Base-by-base conservation (phyloP, 805 yeast species). In the Pichia cabralensis region DNA sequence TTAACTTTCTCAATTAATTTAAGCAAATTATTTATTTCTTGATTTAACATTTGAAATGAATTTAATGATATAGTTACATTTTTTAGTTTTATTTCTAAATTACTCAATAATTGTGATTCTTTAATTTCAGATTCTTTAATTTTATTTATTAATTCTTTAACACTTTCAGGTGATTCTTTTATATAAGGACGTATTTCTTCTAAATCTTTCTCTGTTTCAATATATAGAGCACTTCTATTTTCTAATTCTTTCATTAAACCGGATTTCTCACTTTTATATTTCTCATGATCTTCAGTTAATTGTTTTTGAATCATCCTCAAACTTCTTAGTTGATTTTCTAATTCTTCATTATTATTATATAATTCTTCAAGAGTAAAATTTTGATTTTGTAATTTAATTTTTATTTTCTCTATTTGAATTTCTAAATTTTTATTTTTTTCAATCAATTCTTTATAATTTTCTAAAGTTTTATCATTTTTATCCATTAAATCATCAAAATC, bases 401-500 rank as follows among this genome's bases (percentile, higher is more conserved):
- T 42, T 10, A 52, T 36, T 4, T 42, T 42, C 2, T 39, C 36
- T 26, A 49, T 33, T 13, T 51, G 49, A 5, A 54, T 53, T 39
- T 53, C 56, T 32, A 65, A 55, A 31, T 58, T 60, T 16, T 48
- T 59, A 41, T 62, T 66, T 40, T 60, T 64, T 30, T 60, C 64
- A 22, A 63, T 54, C 16, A 69, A 61, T 13, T 60, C 54, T 36
- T 67, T 64, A 30, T 65, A 61, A 34, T 65, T 60, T 19, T 65
- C 68, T 14, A 73, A 55, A 31, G 69, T 58, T 9, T 61, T 50
- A 34, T 76, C 80, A 40, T 76, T 70, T 29, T 65, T 61, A 6
- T 65, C 59, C 20, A 79, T 72, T 18, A 80, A 60, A 18, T 69
- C 71, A 41, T 77, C 84, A 48, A 81, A 76, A 44, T 80, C 86